Evolutionary conservation across 176 grass and related monocot species (phyloP).

Genomic region (Triticum aestivum): DNA sequence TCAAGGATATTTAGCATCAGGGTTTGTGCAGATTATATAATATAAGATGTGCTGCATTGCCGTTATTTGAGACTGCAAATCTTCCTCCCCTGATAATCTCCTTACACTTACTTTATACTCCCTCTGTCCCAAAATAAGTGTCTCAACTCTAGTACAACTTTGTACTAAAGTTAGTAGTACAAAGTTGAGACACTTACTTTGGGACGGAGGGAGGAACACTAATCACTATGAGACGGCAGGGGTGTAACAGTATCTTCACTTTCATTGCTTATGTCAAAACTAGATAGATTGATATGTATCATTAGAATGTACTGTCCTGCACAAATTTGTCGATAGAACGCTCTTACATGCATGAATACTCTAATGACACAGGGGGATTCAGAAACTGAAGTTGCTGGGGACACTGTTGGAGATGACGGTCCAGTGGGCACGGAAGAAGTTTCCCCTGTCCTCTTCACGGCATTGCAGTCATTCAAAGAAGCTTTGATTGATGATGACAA

Average conservation of each 20-base stretch:
- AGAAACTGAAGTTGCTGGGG: not conserved
- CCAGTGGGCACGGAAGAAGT: not conserved
- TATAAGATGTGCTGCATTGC: not conserved
- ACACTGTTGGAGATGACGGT: not conserved
- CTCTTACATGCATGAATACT: not conserved
- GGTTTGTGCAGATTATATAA: not conserved
- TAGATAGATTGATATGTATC: not conserved
- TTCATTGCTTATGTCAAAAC: not conserved
- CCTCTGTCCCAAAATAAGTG: too few species aligned
- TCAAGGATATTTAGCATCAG: not conserved
- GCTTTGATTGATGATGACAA: constrained; percentile 6
- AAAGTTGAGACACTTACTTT: too few species aligned
- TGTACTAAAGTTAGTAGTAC: too few species aligned
- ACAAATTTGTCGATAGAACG: not conserved
- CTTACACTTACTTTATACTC: not conserved
- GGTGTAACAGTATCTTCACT: not conserved
- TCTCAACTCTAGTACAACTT: too few species aligned
- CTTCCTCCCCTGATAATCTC: not conserved
- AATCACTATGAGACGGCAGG: not conserved
- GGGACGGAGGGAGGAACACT: too few species aligned
- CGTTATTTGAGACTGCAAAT: not conserved
- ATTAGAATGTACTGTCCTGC: not conserved
- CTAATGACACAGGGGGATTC: not conserved
- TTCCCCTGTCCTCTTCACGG: not conserved
- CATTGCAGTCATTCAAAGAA: not conserved